Evolutionary conservation across 192 early-diverging fungal genomes (phyloP).

Genomic region (Neocallimastix lanati): DNA sequence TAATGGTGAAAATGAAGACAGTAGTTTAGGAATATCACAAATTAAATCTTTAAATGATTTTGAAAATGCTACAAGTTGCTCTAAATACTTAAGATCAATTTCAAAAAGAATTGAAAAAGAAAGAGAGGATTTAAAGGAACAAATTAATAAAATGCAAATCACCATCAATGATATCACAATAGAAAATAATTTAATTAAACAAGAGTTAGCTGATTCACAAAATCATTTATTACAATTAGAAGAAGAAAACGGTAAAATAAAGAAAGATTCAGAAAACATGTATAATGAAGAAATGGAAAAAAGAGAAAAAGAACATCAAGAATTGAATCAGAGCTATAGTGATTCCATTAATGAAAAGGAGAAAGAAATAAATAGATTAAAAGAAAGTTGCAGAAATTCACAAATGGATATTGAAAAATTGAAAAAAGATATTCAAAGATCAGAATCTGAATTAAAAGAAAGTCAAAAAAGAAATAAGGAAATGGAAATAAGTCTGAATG

Average conservation of each 20-base stretch:
- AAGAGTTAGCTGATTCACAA: not conserved
- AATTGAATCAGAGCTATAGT: not conserved
- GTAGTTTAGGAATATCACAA: not conserved
- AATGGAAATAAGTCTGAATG: not conserved
- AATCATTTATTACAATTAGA: not conserved
- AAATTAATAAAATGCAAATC: not conserved
- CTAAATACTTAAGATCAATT: not conserved
- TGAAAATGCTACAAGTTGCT: not conserved
- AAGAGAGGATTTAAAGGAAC: not conserved
- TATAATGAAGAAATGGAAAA: not conserved
- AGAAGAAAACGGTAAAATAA: not conserved
- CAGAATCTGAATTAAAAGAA: not conserved
- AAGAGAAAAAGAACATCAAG: too few species aligned
- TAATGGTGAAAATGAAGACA: not conserved
- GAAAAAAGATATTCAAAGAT: not conserved
- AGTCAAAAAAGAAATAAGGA: not conserved
- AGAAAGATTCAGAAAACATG: not conserved
- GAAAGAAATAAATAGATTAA: not conserved
- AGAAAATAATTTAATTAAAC: not conserved
- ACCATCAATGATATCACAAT: not conserved
- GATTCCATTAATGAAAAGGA: not conserved
- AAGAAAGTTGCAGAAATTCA: not conserved
- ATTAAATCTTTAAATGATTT: not conserved
- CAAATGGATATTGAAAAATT: not conserved
- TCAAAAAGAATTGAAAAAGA: not conserved